Percentiles rank a stretch among this genome's conserved stretches.
Conservation (phyloP, 169 alveolate genomes). For the Eimeria sp. region DNA sequence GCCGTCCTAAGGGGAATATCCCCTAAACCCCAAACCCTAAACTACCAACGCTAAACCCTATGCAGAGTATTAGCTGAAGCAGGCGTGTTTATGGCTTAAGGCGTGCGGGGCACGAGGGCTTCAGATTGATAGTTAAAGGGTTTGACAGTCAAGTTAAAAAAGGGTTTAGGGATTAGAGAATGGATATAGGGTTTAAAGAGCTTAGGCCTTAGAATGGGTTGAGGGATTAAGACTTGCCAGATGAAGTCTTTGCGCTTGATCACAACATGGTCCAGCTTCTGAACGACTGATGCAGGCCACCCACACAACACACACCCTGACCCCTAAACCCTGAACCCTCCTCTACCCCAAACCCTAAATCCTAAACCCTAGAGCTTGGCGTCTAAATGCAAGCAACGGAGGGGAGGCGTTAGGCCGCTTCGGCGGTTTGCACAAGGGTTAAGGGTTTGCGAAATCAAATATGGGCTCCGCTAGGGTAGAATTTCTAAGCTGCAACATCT, state of each 20-base stretch:
- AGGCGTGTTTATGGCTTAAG: not conserved
- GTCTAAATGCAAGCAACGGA: not conserved
- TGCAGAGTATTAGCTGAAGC: not conserved
- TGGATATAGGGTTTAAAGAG: not conserved
- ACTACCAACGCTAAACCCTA: not conserved
- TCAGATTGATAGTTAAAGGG: not conserved
- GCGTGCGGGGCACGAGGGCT: not conserved
- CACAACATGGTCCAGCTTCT: constrained; percentile 37
- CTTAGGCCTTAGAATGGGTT: not conserved
- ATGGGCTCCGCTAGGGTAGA: not conserved
- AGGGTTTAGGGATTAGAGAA: not conserved
- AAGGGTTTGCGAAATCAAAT: not conserved
- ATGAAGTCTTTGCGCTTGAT: constrained; percentile 60
- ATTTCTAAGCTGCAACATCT: no score
- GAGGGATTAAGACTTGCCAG: constrained; percentile 2
- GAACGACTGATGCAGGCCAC: not conserved
- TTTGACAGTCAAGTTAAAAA: not conserved
- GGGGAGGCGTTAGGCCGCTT: not conserved
- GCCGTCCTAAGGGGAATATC: not conserved
- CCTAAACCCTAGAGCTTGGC: not conserved
- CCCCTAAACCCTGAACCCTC: not conserved
- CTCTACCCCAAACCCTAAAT: not conserved
- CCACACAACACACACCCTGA: not conserved
- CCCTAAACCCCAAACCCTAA: not conserved
- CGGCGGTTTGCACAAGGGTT: not conserved